Percentiles rank a stretch among this genome's conserved stretches.
Evolutionary conservation across 2,329 filamentous ascomycete genomes (phyloP).

Genomic region (Zalaria obscura): DNA sequence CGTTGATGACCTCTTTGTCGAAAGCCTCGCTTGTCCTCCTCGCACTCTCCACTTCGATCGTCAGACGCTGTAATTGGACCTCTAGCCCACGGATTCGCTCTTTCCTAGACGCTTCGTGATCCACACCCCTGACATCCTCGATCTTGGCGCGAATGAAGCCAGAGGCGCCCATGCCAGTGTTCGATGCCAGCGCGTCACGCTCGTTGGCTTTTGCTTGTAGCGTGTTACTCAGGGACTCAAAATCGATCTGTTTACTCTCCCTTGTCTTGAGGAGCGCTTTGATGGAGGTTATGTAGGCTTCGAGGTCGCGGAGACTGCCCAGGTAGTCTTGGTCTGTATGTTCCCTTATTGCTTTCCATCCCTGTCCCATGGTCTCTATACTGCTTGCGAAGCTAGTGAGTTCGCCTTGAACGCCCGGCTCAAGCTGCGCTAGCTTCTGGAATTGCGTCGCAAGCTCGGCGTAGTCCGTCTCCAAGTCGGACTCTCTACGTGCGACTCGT

Average conservation of each 20-base stretch:
- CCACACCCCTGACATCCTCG: constrained; percentile 90
- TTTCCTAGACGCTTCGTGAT: constrained; percentile 81
- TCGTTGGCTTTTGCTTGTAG: constrained; percentile 81
- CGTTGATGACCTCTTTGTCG: constrained; percentile 87
- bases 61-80: constrained; percentile 82
- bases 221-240: constrained; percentile 90
- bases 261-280: constrained; percentile 82
- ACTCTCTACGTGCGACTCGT: constrained; percentile 73
- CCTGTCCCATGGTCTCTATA: constrained; percentile 68
- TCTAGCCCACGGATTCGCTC: constrained; percentile 84
- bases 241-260: constrained; percentile 96
- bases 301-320: constrained; percentile 85
- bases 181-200: constrained; percentile 62
- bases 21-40: constrained; percentile 83
- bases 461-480: constrained; percentile 77
- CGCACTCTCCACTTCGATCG: constrained; percentile 73
- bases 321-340: constrained; percentile 94
- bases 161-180: constrained; percentile 50
- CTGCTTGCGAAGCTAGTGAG: constrained; percentile 77
- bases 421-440: constrained; percentile 78
- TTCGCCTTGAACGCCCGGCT: constrained; percentile 70
- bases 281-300: constrained; percentile 77
- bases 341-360: constrained; percentile 70
- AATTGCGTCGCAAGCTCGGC: constrained; percentile 86
- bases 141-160: constrained; percentile 88